A percentile compares a stretch with the other conserved stretches of the same genome.
phyloP scores from a whole-genome alignment of 2,329 filamentous ascomycete species.

The Trichoderma breve region DNA sequence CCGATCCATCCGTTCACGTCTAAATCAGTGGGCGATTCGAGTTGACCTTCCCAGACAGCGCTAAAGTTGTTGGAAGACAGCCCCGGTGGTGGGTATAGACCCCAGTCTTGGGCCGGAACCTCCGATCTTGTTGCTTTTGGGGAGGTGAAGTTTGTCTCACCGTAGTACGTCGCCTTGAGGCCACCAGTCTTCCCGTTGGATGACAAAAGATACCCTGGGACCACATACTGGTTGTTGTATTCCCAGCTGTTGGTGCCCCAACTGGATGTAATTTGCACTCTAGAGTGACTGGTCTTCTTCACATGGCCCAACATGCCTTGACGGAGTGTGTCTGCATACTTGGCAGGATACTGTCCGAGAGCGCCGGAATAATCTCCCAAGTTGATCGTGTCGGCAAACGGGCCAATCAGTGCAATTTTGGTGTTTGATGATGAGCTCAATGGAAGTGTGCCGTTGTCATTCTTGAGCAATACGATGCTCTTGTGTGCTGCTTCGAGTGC shows the following conservation, averaged over 20 bases:
- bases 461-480: constrained; percentile 18
- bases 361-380: constrained; percentile 17
- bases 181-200: not conserved
- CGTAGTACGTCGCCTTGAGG: constrained; percentile 13
- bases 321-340: not conserved
- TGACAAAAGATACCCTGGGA: constrained; percentile 13
- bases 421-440: not conserved
- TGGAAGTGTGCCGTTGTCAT: constrained; percentile 14
- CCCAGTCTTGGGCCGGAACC: constrained; percentile 15
- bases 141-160: not conserved
- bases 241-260: constrained; percentile 21
- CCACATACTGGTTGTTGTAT: constrained; percentile 19
- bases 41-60: constrained; percentile 14
- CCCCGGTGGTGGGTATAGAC: constrained; percentile 11
- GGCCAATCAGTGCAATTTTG: constrained; percentile 14
- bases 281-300: not conserved
- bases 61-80: constrained; percentile 19
- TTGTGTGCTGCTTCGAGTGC: constrained; percentile 19
- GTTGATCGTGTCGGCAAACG: constrained; percentile 10
- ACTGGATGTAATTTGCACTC: not conserved
- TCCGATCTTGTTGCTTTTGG: not conserved
- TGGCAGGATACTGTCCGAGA: constrained; percentile 13
- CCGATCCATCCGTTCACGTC: constrained; percentile 17
- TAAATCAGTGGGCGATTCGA: constrained; percentile 1
- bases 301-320: constrained; percentile 12